These are phyloP conservation scores for Acanthamoeba pearcei DNA, from an alignment of 208 protist species.

Conservation along the genomic window DNA sequence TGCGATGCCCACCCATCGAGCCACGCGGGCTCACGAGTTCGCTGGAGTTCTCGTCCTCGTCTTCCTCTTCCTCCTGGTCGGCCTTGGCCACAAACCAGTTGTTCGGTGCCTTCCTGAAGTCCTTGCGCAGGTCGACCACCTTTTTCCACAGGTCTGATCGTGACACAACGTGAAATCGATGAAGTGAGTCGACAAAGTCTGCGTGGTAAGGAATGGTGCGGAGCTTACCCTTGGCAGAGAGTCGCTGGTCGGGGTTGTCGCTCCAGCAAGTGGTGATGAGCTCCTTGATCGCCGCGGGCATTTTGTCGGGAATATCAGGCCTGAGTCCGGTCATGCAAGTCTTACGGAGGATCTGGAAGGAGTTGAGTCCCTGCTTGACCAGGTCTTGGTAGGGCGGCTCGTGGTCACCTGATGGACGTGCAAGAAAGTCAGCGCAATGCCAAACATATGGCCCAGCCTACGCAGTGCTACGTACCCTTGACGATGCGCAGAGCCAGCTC, in stretches of 20 bases:
- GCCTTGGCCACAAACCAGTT: constrained; percentile 33
- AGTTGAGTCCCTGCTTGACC: constrained; percentile 61
- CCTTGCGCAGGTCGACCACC: constrained; percentile 36
- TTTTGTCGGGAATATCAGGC: constrained; percentile 13
- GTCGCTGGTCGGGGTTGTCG: constrained; percentile 34
- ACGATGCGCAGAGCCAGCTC: constrained; percentile 49
- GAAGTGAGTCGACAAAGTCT: no score
- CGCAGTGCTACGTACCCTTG: background rate
- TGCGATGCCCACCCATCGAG: constrained; percentile 41
- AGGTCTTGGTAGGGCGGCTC: constrained; percentile 60
- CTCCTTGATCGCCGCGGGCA: constrained; percentile 41
- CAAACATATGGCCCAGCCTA: background rate
- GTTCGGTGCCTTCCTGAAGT: constrained; percentile 24
- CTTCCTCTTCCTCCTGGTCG: constrained; percentile 19
- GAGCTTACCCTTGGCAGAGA: constrained; percentile 48
- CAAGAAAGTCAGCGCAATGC: background rate
- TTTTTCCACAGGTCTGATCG: constrained; percentile 43
- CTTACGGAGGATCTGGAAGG: constrained; percentile 69
- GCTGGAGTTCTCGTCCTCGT: constrained; percentile 48
- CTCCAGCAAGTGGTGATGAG: constrained; percentile 48
- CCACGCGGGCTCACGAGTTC: constrained; percentile 43
- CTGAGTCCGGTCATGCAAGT: constrained; percentile 64
- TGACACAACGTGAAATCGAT: background rate
- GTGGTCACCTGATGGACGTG: background rate
- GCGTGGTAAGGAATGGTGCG: background rate